phyloP scores from a whole-genome alignment of 2,329 filamentous ascomycete species.

The Aspergillus chevalieri region DNA sequence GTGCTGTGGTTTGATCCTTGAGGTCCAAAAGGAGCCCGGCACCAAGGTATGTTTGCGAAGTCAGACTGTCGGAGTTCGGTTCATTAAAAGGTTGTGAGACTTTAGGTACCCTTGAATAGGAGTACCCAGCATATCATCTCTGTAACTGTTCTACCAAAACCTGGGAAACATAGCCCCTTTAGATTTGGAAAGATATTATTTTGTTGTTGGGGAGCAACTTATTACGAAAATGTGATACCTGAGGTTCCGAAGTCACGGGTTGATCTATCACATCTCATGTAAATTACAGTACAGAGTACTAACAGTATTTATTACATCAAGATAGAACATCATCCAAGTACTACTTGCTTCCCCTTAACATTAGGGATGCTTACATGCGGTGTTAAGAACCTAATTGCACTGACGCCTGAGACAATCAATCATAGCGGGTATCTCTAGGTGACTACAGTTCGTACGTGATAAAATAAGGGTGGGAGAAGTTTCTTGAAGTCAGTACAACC shows the following conservation, averaged over 20 bases:
- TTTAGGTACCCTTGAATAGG: constrained; percentile 5
- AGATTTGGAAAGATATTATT: background rate
- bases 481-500: too few relatives aligned
- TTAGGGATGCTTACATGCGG: too few relatives aligned
- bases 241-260: background rate
- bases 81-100: background rate
- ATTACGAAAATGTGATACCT: background rate
- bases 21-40: background rate
- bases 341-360: too few relatives aligned
- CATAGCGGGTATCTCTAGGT: too few relatives aligned
- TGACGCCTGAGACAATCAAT: too few relatives aligned
- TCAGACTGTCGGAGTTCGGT: background rate
- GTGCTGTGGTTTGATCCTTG: background rate
- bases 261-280: background rate
- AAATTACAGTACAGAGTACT: background rate
- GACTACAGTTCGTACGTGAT: too few relatives aligned
- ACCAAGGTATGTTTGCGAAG: background rate
- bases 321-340: too few relatives aligned
- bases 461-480: too few relatives aligned
- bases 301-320: too few relatives aligned
- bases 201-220: background rate
- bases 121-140: constrained; percentile 9
- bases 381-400: too few relatives aligned
- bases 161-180: background rate
- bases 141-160: background rate